phyloP scores from a whole-genome alignment of 2,329 filamentous ascomycete genomes.

The Penicillium sclerotiorum region DNA sequence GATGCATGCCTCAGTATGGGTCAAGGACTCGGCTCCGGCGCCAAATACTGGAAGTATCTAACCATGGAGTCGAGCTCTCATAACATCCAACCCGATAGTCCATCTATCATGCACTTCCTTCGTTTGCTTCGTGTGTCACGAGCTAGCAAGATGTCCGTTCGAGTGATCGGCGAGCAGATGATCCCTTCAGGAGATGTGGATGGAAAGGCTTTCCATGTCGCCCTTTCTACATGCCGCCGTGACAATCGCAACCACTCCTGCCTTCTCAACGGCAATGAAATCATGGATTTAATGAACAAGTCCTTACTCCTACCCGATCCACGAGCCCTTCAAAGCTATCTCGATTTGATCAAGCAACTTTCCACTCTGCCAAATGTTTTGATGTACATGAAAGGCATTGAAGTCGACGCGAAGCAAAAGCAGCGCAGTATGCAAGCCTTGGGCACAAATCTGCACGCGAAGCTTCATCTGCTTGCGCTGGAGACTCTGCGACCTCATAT shows the following conservation, averaged over 20 bases:
- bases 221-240: conserved; percentile 71
- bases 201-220: conserved; percentile 67
- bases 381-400: conserved; percentile 31
- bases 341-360: conserved; percentile 31
- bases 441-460: conserved; percentile 29
- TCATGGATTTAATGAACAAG: conserved; percentile 66
- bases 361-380: conserved; percentile 32
- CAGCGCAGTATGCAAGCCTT: conserved; percentile 23
- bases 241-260: conserved; percentile 76
- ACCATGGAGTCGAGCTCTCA: conserved; percentile 54
- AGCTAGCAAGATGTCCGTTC: conserved; percentile 63
- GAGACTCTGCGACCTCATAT: conserved; percentile 31
- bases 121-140: conserved; percentile 67
- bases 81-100: conserved; percentile 68
- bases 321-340: conserved; percentile 32
- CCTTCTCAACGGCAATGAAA: conserved; percentile 64
- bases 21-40: conserved; percentile 63
- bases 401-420: conserved; percentile 13
- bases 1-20: conserved; percentile 61
- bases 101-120: conserved; percentile 71
- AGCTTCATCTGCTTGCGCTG: conserved; percentile 28
- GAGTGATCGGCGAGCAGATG: conserved; percentile 58
- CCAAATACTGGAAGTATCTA: conserved; percentile 76
- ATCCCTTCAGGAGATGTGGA: conserved; percentile 52
- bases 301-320: conserved; percentile 33